Evolutionary conservation across 2,329 filamentous ascomycete species (phyloP).

Genomic region (Emericellopsis atlantica): DNA sequence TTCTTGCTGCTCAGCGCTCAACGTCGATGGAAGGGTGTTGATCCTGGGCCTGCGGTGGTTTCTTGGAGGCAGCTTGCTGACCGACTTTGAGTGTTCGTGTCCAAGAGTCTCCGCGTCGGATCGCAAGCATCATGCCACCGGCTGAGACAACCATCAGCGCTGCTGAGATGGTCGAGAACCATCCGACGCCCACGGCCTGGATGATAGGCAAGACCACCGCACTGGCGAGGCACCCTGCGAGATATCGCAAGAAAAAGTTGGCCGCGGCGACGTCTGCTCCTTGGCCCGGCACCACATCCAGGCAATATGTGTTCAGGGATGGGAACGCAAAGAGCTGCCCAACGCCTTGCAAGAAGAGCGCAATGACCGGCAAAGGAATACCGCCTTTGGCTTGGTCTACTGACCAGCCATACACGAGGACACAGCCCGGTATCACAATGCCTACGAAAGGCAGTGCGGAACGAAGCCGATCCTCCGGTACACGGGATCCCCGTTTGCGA

Average conservation of each 20-base stretch:
- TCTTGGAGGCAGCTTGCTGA: neutral
- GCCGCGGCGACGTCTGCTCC: slow-evolving; percentile 66
- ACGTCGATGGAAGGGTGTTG: too few species aligned
- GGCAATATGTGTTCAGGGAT: slow-evolving; percentile 65
- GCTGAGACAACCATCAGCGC: slow-evolving; percentile 22
- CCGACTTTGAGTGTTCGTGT: slow-evolving; percentile 10
- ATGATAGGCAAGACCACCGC: slow-evolving; percentile 63
- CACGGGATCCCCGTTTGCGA: slow-evolving; percentile 36
- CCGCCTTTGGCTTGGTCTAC: slow-evolving; percentile 36
- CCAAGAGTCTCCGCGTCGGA: slow-evolving; percentile 27
- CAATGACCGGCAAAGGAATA: slow-evolving; percentile 51
- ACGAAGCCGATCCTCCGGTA: slow-evolving; percentile 57
- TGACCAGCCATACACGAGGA: slow-evolving; percentile 49
- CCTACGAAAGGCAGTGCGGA: slow-evolving; percentile 45
- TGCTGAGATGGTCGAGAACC: slow-evolving; percentile 58
- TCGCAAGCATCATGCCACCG: slow-evolving; percentile 20
- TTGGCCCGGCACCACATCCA: slow-evolving; percentile 62
- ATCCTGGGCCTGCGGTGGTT: too few species aligned
- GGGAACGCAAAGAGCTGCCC: slow-evolving; percentile 68
- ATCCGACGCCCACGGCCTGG: slow-evolving; percentile 64
- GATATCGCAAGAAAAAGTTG: slow-evolving; percentile 68
- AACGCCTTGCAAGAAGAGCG: slow-evolving; percentile 63
- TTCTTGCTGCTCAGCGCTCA: too few species aligned
- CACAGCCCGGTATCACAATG: slow-evolving; percentile 43
- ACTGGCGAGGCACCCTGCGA: slow-evolving; percentile 59